Base-by-base conservation (phyloP, 345 rosid genomes). In the Citrus trifoliata region DNA sequence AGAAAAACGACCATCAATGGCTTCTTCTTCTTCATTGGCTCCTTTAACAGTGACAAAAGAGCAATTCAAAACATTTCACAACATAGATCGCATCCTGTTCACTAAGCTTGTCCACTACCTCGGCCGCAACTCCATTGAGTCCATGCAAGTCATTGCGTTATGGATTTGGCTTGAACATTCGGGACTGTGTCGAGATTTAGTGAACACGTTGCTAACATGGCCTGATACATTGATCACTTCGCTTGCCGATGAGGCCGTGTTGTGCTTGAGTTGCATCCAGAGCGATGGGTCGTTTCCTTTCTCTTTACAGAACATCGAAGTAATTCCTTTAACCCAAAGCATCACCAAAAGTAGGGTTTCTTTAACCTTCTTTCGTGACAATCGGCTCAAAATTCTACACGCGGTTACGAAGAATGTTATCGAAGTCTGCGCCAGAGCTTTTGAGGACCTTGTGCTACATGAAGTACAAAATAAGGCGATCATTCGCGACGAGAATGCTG, bases 141-240 rank as follows among this genome's bases (percentile, higher is more conserved):
- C 98, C 8, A 53, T 88, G 76, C 90, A 88, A 4, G 84, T 89
- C 70, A 78, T 92, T 88, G 93, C 89, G 3, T 72, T 92, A 5
- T 84, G 88, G 87, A 37, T 93, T 14, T 93, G 85, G 87, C 87
- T 93, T 3, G 98, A 93, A 79, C 78, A 82, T 22, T 46, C 80
- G 10, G 67, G 79, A 2, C 42, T 46, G 37, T 28, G 68, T 27
- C 68, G 53, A 13, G 28, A 82, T 71, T 64, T 90, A 13, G 84
- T 92, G 53, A n/a, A 24, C 27, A 37, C 37, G 8, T 30, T 88
- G 37, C 9, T 78, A 64, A n/a, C 67, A 4, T 69, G 79, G 48
- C 88, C 93, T 0, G 90, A 88, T 42, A 2, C 55, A 13, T 14
- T 84, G 35, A 16, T 90, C 74, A 75, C 73, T 32, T 24, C 76